Evolutionary conservation across 345 rosid genomes (phyloP), one percentile per base, ranked within the genome.

Genomic region (Hevea brasiliensis): DNA sequence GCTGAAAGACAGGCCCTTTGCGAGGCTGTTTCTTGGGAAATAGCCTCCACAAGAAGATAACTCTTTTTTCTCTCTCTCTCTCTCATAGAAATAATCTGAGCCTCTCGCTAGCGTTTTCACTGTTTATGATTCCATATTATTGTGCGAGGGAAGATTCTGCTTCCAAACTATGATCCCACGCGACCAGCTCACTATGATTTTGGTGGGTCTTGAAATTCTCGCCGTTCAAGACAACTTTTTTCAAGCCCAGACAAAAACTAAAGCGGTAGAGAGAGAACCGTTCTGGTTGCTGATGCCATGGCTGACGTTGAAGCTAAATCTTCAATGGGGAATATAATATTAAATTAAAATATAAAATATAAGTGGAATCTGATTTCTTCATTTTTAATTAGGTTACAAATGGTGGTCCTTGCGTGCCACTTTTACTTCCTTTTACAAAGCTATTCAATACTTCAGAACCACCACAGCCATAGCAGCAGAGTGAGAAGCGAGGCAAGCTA

Each of bases 361-460:
- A 26, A 58, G 65, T 58, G 73, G 73, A 58, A 70, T 70, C 65
- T 42, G 65, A 70, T 44, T 17, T 26, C 42, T 41, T 14, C 3
- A 5, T 66, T 21, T 0, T 47, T 32, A 32, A 70, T 23, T 27
- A 37, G 61, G 64, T 45, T 70, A 15, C 42, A 58, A 41, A 41
- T 59, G 73, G 29, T 35, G 24, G 58, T 6, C 12, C 8, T 61
- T 2, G 59, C 11, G 59, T 57, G 18, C 73, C 65, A 45, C 66
- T 45, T 71, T 23, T 29, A 12, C n/a, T 59, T 27, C 23, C 14
- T 42, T 65, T 66, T 66, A 8, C 70, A 45, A 7, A 12, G n/a
- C n/a, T n/a, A n/a, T n/a, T n/a, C n/a, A n/a, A n/a, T n/a, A n/a
- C n/a, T n/a, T n/a, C n/a, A n/a, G n/a, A n/a, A n/a, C n/a, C n/a